These are phyloP conservation scores for Hyaloscypha bicolor DNA, from an alignment of 495 filamentous ascomycete genomes.

Conservation along the genomic window DNA sequence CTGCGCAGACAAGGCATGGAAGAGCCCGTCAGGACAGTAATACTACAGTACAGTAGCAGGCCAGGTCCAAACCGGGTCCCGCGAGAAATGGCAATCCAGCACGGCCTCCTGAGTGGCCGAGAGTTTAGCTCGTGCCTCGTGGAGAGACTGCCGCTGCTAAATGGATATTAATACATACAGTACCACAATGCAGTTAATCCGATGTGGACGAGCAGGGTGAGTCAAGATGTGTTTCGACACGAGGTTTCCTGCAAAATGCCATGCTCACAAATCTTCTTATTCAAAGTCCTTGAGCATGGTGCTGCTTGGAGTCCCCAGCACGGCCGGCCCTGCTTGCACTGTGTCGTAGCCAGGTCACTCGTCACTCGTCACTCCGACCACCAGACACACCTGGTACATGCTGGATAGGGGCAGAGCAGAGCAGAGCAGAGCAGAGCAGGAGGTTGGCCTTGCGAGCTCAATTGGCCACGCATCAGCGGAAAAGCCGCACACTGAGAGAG, in stretches of 20 bases:
- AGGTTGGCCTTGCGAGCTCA: neutral
- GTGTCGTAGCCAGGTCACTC: neutral
- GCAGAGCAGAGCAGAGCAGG: neutral
- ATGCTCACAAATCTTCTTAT: neutral
- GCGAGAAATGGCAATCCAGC: conserved; percentile 27
- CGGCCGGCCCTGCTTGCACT: neutral
- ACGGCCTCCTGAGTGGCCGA: conserved; percentile 18
- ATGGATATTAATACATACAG: conserved; percentile 22
- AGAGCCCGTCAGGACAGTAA: neutral
- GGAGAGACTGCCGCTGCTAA: conserved; percentile 33
- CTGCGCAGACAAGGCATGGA: neutral
- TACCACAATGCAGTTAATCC: conserved; percentile 21
- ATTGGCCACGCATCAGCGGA: conserved; percentile 28
- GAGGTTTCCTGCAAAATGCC: conserved; percentile 4
- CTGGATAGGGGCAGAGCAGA: neutral
- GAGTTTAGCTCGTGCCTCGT: conserved; percentile 13
- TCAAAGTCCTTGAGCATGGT: neutral
- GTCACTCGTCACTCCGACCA: neutral
- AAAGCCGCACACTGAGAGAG: conserved; percentile 9
- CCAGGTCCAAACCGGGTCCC: conserved; percentile 9
- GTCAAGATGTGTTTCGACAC: conserved; percentile 13
- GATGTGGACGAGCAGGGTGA: conserved; percentile 13
- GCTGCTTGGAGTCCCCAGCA: neutral
- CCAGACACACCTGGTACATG: conserved; percentile 1
- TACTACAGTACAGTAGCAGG: neutral